Percentiles rank a stretch among this genome's conserved stretches.
Conservation (phyloP, 2,329 filamentous ascomycete species). For the Cylindrodendrum hubeiense region DNA sequence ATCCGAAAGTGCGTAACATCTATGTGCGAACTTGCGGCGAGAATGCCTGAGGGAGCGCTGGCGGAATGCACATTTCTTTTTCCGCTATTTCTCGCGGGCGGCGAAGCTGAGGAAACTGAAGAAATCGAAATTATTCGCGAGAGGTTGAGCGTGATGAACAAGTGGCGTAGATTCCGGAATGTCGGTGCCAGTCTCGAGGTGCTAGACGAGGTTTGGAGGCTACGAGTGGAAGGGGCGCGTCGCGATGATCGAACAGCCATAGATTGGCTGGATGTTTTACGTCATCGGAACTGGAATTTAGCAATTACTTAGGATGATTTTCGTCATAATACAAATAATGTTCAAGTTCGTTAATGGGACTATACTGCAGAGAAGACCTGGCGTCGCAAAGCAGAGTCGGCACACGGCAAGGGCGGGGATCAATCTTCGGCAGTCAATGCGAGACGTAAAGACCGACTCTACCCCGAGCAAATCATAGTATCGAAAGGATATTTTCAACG, state of each 20-base stretch:
- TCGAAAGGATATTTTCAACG: no score
- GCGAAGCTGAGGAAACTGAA: slow-evolving; percentile 21
- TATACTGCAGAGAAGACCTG: no score
- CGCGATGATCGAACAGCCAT: neutral
- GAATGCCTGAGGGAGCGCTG: slow-evolving; percentile 20
- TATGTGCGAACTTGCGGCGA: slow-evolving; percentile 3
- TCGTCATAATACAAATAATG: no score
- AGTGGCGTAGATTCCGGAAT: slow-evolving; percentile 21
- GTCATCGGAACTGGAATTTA: slow-evolving; percentile 16
- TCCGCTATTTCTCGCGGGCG: slow-evolving; percentile 31
- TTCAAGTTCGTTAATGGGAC: no score
- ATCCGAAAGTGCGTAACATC: slow-evolving; percentile 3
- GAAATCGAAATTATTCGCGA: slow-evolving; percentile 19
- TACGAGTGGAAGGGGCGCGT: neutral
- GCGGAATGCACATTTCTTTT: slow-evolving; percentile 31
- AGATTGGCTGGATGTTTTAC: slow-evolving; percentile 19
- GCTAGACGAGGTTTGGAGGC: slow-evolving; percentile 22
- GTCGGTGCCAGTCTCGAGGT: slow-evolving; percentile 15
- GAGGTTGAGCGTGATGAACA: slow-evolving; percentile 2
- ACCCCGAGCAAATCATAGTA: no score
- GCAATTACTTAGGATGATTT: no score
- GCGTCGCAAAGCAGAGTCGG: no score
- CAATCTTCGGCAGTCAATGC: no score
- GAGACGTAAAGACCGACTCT: no score
- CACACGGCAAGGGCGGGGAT: no score